These are phyloP conservation scores for Mycena filopes DNA, from an alignment of 768 basidiomycete species.

Conservation along the genomic window DNA sequence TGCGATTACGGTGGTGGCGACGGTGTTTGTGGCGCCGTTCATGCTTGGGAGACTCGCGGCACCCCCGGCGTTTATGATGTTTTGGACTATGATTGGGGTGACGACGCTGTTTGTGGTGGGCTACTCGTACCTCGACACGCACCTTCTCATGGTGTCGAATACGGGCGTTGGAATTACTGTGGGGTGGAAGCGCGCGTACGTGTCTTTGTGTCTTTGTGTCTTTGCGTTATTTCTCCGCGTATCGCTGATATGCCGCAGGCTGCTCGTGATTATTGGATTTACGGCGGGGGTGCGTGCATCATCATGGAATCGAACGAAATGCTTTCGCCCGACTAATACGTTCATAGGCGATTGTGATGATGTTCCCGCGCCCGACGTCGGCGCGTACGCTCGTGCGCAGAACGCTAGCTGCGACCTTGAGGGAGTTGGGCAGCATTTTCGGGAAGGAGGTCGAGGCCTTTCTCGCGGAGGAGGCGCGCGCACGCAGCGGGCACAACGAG, in stretches of 20 bases:
- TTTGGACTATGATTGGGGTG: slow-evolving; percentile 53
- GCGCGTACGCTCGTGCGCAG: slow-evolving; percentile 54
- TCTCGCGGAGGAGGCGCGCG: slow-evolving; percentile 53
- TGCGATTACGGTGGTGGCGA: slow-evolving; percentile 53
- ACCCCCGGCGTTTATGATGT: slow-evolving; percentile 45
- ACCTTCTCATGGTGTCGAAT: slow-evolving; percentile 41
- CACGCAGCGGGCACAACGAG: slow-evolving; percentile 43
- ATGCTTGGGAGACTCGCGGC: slow-evolving; percentile 47
- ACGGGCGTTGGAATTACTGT: slow-evolving; percentile 49
- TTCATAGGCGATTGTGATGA: slow-evolving; percentile 55
- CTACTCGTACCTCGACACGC: slow-evolving; percentile 54
- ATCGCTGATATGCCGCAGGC: slow-evolving; percentile 34
- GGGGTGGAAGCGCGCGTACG: slow-evolving; percentile 57
- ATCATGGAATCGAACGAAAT: neutral
- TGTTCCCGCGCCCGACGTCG: slow-evolving; percentile 57
- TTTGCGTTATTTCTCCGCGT: no score
- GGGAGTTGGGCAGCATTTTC: slow-evolving; percentile 50
- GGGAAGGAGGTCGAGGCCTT: slow-evolving; percentile 56
- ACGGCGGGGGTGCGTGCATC: slow-evolving; percentile 49
- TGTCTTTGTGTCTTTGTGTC: slow-evolving; percentile 3
- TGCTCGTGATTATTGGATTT: slow-evolving; percentile 58
- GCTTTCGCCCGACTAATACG: neutral
- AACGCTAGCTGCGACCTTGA: slow-evolving; percentile 50
- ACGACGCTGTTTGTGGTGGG: slow-evolving; percentile 55
- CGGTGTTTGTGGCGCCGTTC: slow-evolving; percentile 48